phyloP scores from a whole-genome alignment of 768 basidiomycete genomes.

The Gelatoporia subvermispora region DNA sequence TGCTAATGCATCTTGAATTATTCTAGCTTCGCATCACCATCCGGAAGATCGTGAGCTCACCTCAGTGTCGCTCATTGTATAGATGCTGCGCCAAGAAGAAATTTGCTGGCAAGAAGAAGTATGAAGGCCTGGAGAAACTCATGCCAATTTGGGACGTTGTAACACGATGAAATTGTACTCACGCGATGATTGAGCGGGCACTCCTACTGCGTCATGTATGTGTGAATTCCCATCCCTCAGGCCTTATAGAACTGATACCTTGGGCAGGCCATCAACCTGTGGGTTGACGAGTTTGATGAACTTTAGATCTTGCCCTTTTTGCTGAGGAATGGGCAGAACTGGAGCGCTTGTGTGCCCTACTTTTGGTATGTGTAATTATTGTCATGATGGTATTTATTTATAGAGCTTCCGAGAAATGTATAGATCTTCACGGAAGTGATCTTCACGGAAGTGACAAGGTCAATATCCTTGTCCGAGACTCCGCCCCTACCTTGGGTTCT shows the following conservation, averaged over 20 bases:
- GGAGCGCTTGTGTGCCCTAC: too few species aligned
- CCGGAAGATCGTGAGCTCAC: conserved; percentile 29
- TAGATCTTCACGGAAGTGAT: too few species aligned
- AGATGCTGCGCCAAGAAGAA: conserved; percentile 5
- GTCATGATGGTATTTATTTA: too few species aligned
- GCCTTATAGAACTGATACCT: too few species aligned
- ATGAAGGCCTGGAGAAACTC: conserved; percentile 9
- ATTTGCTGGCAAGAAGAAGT: too few species aligned
- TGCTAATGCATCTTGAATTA: too few species aligned
- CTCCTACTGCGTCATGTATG: conserved; percentile 17
- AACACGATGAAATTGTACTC: conserved; percentile 33
- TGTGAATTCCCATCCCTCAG: too few species aligned
- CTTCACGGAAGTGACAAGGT: conserved; percentile 26
- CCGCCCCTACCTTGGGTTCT: conserved; percentile 30
- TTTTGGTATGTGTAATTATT: too few species aligned
- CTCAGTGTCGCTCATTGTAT: conserved; percentile 25
- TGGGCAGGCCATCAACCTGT: too few species aligned
- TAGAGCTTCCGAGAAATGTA: conserved; percentile 17
- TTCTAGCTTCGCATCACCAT: conserved; percentile 25
- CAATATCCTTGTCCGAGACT: conserved; percentile 19
- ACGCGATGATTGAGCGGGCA: conserved; percentile 29
- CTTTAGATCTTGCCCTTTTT: too few species aligned
- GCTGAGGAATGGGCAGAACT: too few species aligned
- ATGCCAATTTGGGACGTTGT: conserved; percentile 29
- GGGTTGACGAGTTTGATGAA: too few species aligned